These are phyloP conservation scores for Gracilariopsis chorda DNA, from an alignment of 23 red algal species.

Conservation along the genomic window DNA sequence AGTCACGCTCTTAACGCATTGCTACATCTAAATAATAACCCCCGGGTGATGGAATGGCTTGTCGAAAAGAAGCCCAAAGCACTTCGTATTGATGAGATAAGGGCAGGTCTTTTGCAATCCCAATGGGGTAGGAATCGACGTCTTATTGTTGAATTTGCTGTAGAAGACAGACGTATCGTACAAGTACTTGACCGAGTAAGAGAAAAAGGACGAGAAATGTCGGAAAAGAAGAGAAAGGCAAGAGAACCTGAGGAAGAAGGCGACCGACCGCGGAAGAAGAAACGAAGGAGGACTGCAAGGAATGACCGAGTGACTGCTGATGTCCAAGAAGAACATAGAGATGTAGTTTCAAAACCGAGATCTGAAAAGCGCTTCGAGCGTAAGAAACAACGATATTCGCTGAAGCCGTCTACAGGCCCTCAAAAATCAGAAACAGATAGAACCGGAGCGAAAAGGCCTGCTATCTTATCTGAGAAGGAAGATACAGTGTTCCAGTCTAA, in stretches of 20 bases:
- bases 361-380: neutral
- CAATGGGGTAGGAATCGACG: conserved; percentile 52
- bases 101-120: conserved; percentile 6
- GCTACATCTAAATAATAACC: conserved; percentile 65
- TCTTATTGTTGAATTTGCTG: conserved; percentile 82
- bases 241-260: neutral
- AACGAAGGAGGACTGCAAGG: neutral
- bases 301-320: neutral
- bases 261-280: neutral
- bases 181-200: conserved; percentile 56
- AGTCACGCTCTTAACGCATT: conserved; percentile 36
- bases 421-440: neutral
- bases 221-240: neutral
- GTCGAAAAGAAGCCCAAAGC: conserved; percentile 8
- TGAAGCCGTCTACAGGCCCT: too few relatives aligned
- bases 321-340: too few relatives aligned
- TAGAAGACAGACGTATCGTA: conserved; percentile 80
- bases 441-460: too few relatives aligned
- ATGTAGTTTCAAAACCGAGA: neutral
- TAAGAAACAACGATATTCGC: neutral
- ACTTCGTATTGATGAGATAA: conserved; percentile 15
- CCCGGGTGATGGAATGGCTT: conserved; percentile 36
- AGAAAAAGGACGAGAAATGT: conserved; percentile 10
- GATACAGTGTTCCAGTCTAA: too few relatives aligned
- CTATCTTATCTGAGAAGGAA: too few relatives aligned